Conservation (phyloP, 371 early-diverging fungal genomes). For the Chytridium lagenaria region DNA sequence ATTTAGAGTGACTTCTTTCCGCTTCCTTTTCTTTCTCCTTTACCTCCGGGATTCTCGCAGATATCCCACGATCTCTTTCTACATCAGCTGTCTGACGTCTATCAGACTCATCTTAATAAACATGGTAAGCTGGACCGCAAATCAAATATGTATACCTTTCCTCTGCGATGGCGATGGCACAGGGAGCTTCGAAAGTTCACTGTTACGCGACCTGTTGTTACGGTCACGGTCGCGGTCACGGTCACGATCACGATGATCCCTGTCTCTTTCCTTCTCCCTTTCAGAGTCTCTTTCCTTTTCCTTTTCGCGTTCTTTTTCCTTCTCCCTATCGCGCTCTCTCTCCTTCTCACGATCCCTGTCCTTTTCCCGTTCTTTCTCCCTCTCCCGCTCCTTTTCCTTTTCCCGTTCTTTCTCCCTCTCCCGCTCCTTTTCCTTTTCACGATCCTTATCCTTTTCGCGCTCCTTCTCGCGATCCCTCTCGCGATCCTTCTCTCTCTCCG, state of each 20-base stretch:
- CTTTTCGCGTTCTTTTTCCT: constrained; percentile 24
- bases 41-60: too few species aligned
- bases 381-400: constrained; percentile 7
- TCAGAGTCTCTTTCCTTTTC: constrained; percentile 32
- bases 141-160: too few species aligned
- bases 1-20: too few species aligned
- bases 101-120: too few species aligned
- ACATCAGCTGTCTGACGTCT: too few species aligned
- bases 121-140: too few species aligned
- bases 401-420: constrained; percentile 14
- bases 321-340: not conserved
- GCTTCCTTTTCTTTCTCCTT: too few species aligned
- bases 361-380: not conserved
- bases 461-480: constrained; percentile 16
- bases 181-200: too few species aligned
- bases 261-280: too few species aligned
- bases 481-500: constrained; percentile 31
- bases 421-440: constrained; percentile 19
- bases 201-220: not conserved
- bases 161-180: too few species aligned
- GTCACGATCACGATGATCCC: constrained; percentile 22
- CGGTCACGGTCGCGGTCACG: not conserved
- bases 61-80: too few species aligned
- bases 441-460: not conserved
- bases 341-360: not conserved